These are phyloP conservation scores for Saturnispora saitoi DNA, from an alignment of 805 yeast genomes.

Conservation along the genomic window DNA sequence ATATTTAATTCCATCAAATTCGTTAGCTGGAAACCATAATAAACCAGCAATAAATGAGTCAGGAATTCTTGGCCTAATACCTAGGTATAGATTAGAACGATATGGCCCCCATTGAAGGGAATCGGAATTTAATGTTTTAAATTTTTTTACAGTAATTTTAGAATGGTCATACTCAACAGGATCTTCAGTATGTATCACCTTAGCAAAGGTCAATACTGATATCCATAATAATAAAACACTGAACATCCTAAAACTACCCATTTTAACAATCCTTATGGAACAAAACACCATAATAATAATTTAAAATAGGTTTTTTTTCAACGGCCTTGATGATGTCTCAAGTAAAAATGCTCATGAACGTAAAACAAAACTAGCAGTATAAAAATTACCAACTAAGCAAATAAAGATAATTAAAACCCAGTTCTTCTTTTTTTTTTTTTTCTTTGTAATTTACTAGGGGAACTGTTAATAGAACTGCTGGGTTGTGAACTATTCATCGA, in stretches of 20 bases:
- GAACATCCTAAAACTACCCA: background rate
- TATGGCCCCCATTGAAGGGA: conserved; percentile 89
- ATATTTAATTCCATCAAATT: conserved; percentile 41
- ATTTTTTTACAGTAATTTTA: conserved; percentile 17
- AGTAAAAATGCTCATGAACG: background rate
- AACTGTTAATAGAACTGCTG: background rate
- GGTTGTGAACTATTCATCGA: conserved; percentile 6
- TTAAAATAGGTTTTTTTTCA: background rate
- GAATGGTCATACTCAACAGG: conserved; percentile 9
- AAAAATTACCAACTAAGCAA: background rate
- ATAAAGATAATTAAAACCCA: background rate
- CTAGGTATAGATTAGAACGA: conserved; percentile 77
- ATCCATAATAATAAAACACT: background rate
- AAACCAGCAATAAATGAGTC: conserved; percentile 68
- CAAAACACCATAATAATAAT: background rate
- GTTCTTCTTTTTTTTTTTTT: conserved; percentile 7
- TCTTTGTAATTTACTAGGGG: conserved; percentile 2
- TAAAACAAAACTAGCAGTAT: background rate
- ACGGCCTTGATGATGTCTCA: background rate
- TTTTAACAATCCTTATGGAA: background rate
- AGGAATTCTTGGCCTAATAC: conserved; percentile 77
- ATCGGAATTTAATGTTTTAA: conserved; percentile 32
- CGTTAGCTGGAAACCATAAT: conserved; percentile 77
- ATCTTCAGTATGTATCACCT: conserved; percentile 1
- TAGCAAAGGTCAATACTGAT: conserved; percentile 8